Conservation (phyloP, 1,139 yeast species). For the Meyerozyma smithsonii region DNA sequence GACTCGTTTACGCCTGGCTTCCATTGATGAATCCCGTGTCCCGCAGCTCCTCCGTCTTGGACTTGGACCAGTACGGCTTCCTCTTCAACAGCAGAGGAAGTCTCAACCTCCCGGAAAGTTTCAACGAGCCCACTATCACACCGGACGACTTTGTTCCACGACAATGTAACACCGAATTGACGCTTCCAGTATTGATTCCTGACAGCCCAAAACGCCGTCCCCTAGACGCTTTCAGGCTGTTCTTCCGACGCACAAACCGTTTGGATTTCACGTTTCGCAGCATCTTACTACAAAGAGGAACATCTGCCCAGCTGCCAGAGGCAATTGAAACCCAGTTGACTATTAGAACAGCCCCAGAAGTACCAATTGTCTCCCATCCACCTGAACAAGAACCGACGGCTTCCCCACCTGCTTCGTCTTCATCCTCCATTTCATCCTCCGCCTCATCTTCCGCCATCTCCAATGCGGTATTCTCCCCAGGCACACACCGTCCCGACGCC, state of each 20-base stretch:
- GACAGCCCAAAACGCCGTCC: background rate
- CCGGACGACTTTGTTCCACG: conserved; percentile 1
- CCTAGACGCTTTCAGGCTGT: background rate
- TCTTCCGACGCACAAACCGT: background rate
- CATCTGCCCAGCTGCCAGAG: background rate
- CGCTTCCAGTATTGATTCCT: background rate
- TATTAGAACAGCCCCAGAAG: background rate
- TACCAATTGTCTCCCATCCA: too few relatives aligned
- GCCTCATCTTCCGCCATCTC: background rate
- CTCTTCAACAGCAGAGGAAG: conserved; percentile 1
- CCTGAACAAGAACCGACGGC: too few relatives aligned
- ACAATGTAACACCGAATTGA: background rate
- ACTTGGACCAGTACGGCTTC: background rate
- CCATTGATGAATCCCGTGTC: too few relatives aligned
- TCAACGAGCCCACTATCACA: background rate
- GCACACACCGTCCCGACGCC: background rate
- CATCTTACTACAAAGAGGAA: background rate
- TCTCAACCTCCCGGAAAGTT: background rate
- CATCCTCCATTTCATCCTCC: background rate
- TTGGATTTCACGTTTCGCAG: background rate
- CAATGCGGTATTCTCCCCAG: background rate
- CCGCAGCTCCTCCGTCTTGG: background rate
- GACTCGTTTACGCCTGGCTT: too few relatives aligned
- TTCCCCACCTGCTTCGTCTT: background rate
- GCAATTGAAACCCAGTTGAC: background rate